phyloP scores from a whole-genome alignment of 2,329 filamentous ascomycete genomes.

The Colletotrichum phormii region DNA sequence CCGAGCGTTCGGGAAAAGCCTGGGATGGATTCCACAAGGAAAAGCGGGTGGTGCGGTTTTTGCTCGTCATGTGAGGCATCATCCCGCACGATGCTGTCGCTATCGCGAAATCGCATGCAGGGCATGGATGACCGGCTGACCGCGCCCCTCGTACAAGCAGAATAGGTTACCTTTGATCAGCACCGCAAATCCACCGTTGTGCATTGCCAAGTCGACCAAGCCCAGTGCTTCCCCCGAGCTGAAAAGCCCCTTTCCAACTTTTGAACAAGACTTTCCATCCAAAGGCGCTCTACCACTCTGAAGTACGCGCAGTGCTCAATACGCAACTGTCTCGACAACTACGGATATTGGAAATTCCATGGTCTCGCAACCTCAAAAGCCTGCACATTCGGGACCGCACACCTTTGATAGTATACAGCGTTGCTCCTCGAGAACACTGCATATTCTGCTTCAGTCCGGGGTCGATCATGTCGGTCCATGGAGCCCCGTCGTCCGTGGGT shows the following conservation, averaged over 20 bases:
- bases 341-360: background rate
- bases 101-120: constrained; percentile 30
- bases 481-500: constrained; percentile 13
- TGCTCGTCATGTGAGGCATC: constrained; percentile 36
- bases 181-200: constrained; percentile 18
- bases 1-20: constrained; percentile 1
- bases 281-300: background rate
- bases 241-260: constrained; percentile 20
- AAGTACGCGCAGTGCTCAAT: background rate
- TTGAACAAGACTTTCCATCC: background rate
- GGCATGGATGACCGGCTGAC: constrained; percentile 15
- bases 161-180: constrained; percentile 21
- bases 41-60: constrained; percentile 35
- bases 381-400: background rate
- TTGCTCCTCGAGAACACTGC: background rate
- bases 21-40: constrained; percentile 22
- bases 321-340: background rate
- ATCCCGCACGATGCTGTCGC: constrained; percentile 26
- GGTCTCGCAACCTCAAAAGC: background rate
- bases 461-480: constrained; percentile 21
- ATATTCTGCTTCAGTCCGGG: constrained; percentile 4
- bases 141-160: constrained; percentile 16
- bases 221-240: constrained; percentile 3
- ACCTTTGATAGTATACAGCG: background rate
- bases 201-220: constrained; percentile 29